Base-by-base conservation (phyloP, 805 yeast genomes). In the Lipomyces orientalis region DNA sequence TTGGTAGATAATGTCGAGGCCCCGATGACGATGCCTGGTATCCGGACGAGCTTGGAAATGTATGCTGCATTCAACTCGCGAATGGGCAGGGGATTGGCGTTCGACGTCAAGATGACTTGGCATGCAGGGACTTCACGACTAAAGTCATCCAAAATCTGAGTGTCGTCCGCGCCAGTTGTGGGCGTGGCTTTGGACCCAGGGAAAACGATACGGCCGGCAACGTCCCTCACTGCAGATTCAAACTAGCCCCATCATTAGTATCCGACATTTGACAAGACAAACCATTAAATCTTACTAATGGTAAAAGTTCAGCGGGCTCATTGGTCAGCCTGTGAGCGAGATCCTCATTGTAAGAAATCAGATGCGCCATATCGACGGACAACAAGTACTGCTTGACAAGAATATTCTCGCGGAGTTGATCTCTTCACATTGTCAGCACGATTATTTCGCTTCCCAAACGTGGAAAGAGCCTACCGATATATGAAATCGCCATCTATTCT, bases 11-110 rank as follows among this genome's bases (percentile, higher is more conserved):
- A 83, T 35, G 96, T 93, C 2, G 97, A 90, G 1, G 98, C 90
- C 61, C 96, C 89, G 66, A 95, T 94, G 73, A 95, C 85, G 74
- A 95, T 95, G 37, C 99, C 99, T 25, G 97, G 90, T 56, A 95
- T 86, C 64, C 97, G 84, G 46, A 95, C 94, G 64, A 95, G 89
- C 77, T 92, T 91, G 33, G 97, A 87, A 69, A 95, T 93, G 76
- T 91, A 91, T 59, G 89, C 91, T 1, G 97, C 89, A 76, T 90
- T 94, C 66, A 95, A 82, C 65, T 91, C 88, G 77, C 99, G 86
- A 66, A 95, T 87, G 0, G 94, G 83, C 2, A 89, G 83, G 66
- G 87, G 86, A 66, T 87, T 86, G 16, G 96, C 89, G 64, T 88
- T 87, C 12, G 96, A 89, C 69, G 84, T 84, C 64, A 94, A 80